Evolutionary conservation across 441 rosid genomes (phyloP).

Genomic region (Geranium incanum): DNA sequence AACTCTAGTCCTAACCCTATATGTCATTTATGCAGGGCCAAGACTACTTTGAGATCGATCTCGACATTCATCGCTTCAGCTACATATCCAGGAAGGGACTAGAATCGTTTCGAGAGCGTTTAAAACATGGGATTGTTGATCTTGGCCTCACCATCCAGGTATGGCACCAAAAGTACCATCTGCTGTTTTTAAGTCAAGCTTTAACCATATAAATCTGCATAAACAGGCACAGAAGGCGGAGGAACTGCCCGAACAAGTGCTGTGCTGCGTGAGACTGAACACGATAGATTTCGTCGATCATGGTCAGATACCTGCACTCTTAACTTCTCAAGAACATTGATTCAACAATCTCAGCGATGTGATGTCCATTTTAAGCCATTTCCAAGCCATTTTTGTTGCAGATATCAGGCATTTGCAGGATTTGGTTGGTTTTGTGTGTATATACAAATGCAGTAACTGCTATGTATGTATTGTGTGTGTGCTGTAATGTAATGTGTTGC

Average conservation of each 20-base stretch:
- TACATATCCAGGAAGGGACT: conserved; percentile 82
- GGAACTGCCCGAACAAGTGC: background rate
- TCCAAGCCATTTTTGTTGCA: background rate
- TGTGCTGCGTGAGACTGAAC: conserved; percentile 3
- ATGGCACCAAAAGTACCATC: background rate
- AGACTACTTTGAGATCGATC: conserved; percentile 85
- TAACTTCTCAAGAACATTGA: background rate
- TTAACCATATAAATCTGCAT: background rate
- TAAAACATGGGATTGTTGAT: conserved; percentile 64
- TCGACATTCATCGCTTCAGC: conserved; percentile 87
- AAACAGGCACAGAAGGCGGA: background rate
- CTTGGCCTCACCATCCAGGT: conserved; percentile 91
- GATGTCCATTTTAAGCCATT: background rate
- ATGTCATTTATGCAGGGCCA: conserved; percentile 46
- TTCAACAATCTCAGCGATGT: background rate
- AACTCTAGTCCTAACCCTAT: background rate
- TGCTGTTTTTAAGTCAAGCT: background rate
- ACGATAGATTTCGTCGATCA: conserved; percentile 1
- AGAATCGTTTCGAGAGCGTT: conserved; percentile 74
- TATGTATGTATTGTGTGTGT: background rate
- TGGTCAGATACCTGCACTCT: background rate
- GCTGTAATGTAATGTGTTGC: background rate
- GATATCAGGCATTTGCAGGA: background rate
- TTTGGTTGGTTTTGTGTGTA: background rate
- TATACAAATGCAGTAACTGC: background rate